Evolutionary conservation across 768 basidiomycete genomes (phyloP).

Genomic region (Auriscalpium vulgare): DNA sequence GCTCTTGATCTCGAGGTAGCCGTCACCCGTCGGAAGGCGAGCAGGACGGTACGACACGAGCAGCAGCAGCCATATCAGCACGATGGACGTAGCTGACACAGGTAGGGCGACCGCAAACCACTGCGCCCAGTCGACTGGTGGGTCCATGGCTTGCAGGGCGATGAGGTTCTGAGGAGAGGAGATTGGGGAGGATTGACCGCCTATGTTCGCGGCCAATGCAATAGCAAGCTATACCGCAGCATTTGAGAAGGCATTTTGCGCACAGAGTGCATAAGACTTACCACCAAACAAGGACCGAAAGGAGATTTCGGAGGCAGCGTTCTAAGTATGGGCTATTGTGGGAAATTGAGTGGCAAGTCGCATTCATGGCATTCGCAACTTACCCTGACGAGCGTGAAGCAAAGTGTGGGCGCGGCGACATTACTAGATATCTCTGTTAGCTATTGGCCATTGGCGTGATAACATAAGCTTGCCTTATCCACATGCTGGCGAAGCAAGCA

Average conservation of each 20-base stretch:
- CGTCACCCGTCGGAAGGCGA: constrained; percentile 63
- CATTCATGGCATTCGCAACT: constrained; percentile 2
- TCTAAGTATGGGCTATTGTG: constrained; percentile 77
- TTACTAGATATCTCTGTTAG: constrained; percentile 46
- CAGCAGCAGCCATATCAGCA: constrained; percentile 89
- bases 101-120: constrained; percentile 96
- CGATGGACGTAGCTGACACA: constrained; percentile 76
- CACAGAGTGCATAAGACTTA: constrained; percentile 31
- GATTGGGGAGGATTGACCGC: constrained; percentile 94
- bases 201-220: constrained; percentile 96
- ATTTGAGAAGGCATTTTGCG: not conserved
- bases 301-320: constrained; percentile 80
- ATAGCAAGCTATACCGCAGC: constrained; percentile 67
- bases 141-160: constrained; percentile 81
- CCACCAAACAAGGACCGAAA: constrained; percentile 88
- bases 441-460: not conserved
- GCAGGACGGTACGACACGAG: constrained; percentile 75
- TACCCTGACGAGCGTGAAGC: constrained; percentile 92
- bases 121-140: constrained; percentile 74
- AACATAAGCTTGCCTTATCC: constrained; percentile 65
- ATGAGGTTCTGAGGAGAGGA: constrained; percentile 98
- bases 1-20: constrained; percentile 73
- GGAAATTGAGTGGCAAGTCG: not conserved
- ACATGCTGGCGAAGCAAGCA: constrained; percentile 98
- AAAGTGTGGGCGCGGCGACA: constrained; percentile 94